Evolutionary conservation across 192 early-diverging fungal genomes (phyloP), one percentile per base, ranked within the genome.

Genomic region (Linnemannia elongata): DNA sequence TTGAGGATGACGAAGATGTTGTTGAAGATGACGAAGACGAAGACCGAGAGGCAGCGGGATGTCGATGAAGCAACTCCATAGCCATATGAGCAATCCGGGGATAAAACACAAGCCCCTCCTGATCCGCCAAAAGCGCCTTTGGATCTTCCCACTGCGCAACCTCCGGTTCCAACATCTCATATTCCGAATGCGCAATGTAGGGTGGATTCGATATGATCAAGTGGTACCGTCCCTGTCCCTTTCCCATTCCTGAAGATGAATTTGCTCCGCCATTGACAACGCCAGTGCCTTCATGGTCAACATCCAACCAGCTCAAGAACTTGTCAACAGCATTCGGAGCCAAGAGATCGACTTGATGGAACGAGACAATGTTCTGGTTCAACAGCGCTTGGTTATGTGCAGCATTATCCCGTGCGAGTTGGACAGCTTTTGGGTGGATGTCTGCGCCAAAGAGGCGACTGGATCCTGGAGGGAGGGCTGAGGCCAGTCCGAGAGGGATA

Each of bases 151-250:
- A 99, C 38, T 92, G 89, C n/a, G 90, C 90, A 1, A 99, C 96
- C 69, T 93, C 93, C 3, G 94, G 88, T 8, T 94, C 94, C 6
- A 99, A 85, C 3, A 66, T 72, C 1, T 77, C 77, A 72, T 96
- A 96, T 79, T 98, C 96, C 4, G 82, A 73, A 5, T 86, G 88
- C 0, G 96, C 89, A 44, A 99, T 92, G 81, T 99, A 98, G 1
- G 98, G 98, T 36, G 98, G 98, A 87, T 99, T 99, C 27, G 95
- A 92, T 1, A 97, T 92, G n/a, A 99, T 89, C 41, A 98, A 79
- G 75, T 98, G 92, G 82, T 91, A 96, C 18, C 76, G 57, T 4
- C 74, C 4, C 24, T 42, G 15, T 70, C 42, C 42, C 9, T 27
- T 18, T 39, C 24, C 82, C 39, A 24, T 77, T 55, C 27, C 47